These are phyloP conservation scores for Phytophthora pseudosyringae DNA, from an alignment of 352 stramenopile species.

Conservation along the genomic window DNA sequence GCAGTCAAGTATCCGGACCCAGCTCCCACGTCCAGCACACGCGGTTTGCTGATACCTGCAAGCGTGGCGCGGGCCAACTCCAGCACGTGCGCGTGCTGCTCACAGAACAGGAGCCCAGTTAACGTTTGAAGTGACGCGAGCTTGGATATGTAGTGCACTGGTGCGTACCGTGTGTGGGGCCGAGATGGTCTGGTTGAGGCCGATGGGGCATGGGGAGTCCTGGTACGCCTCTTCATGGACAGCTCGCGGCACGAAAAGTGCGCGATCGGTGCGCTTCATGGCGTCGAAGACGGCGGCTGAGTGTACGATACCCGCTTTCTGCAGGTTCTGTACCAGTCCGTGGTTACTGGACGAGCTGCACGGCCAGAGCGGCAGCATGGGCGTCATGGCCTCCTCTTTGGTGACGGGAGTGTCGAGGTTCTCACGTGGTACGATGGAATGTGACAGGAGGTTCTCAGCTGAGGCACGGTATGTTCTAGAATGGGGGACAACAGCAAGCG, in stretches of 20 bases:
- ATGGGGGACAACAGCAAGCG: not conserved
- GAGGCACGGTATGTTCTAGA: conserved; percentile 9
- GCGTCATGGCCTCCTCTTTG: conserved; percentile 13
- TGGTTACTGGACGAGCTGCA: conserved; percentile 57
- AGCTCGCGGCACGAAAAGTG: conserved; percentile 77
- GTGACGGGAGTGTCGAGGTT: not conserved
- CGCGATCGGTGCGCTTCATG: conserved; percentile 81
- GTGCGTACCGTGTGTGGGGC: conserved; percentile 82
- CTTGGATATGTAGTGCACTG: not conserved
- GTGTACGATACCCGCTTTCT: conserved; percentile 52
- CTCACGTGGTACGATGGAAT: conserved; percentile 7
- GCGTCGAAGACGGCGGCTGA: conserved; percentile 56
- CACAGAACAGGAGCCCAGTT: not conserved
- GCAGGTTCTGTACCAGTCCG: conserved; percentile 68
- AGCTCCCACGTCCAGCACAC: conserved; percentile 94
- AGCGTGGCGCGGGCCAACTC: conserved; percentile 62
- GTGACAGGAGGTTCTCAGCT: conserved; percentile 9
- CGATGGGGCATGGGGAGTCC: conserved; percentile 86
- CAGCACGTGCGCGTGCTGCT: conserved; percentile 76
- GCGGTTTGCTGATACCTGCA: conserved; percentile 54
- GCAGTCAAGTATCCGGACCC: conserved; percentile 96
- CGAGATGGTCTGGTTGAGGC: conserved; percentile 90
- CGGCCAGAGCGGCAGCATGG: conserved; percentile 50
- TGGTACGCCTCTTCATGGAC: conserved; percentile 64
- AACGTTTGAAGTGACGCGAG: not conserved